These are phyloP conservation scores for Chaetomium tenue DNA, from an alignment of 495 filamentous ascomycete species.

Conservation along the genomic window DNA sequence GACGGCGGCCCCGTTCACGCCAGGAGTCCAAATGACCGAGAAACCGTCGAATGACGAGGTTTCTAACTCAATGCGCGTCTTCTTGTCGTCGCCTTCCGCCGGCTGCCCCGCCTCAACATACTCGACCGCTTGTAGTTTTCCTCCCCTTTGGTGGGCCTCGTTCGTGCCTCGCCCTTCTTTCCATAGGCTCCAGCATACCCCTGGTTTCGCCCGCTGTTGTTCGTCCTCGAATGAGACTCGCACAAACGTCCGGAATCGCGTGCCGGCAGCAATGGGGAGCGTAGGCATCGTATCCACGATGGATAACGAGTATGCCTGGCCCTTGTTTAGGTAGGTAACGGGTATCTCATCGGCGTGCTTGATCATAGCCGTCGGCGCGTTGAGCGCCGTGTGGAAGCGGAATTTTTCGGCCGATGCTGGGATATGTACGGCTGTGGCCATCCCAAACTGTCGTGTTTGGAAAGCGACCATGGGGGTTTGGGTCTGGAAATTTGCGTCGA, in stretches of 20 bases:
- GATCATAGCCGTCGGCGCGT: constrained; percentile 96
- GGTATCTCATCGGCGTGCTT: constrained; percentile 83
- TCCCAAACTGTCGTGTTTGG: constrained; percentile 43
- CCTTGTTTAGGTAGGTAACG: constrained; percentile 95
- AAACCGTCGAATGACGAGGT: constrained; percentile 88
- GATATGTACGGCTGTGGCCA: constrained; percentile 41
- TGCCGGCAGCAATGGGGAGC: constrained; percentile 44
- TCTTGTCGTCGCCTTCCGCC: constrained; percentile 65
- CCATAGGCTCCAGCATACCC: constrained; percentile 91
- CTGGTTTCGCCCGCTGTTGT: constrained; percentile 77
- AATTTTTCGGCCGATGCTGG: constrained; percentile 63
- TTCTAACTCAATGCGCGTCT: constrained; percentile 75
- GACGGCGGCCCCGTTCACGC: constrained; percentile 51
- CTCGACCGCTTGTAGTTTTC: constrained; percentile 87
- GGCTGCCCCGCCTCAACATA: constrained; percentile 77
- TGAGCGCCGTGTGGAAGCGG: constrained; percentile 84
- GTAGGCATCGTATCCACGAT: constrained; percentile 65
- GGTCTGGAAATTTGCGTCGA: constrained; percentile 50
- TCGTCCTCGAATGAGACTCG: constrained; percentile 94
- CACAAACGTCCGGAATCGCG: constrained; percentile 78
- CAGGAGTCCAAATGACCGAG: constrained; percentile 80
- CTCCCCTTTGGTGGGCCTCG: constrained; percentile 84
- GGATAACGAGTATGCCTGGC: constrained; percentile 81
- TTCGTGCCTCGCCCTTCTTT: constrained; percentile 88
- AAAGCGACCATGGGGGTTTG: constrained; percentile 50